Evolutionary conservation across 2,329 filamentous ascomycete genomes (phyloP).

Genomic region (Nemania bipapillata): DNA sequence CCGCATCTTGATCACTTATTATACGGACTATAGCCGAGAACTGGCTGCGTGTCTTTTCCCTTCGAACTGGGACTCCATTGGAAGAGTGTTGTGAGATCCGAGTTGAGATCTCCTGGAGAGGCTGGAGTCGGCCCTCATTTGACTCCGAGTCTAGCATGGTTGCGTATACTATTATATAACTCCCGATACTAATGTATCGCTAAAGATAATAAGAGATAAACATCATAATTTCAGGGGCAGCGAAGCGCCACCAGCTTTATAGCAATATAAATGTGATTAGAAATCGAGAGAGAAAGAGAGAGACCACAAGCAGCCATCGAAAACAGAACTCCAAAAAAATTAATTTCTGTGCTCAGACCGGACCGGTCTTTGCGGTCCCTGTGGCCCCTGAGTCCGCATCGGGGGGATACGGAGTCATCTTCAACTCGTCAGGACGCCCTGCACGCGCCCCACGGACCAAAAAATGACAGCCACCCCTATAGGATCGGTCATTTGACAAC

Average conservation of each 20-base stretch:
- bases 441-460: conserved; percentile 7
- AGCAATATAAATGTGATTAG: background rate
- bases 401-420: background rate
- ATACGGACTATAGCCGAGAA: conserved; percentile 44
- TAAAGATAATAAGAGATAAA: background rate
- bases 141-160: conserved; percentile 26
- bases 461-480: background rate
- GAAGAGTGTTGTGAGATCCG: conserved; percentile 26
- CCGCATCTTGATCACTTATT: conserved; percentile 57
- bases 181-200: background rate
- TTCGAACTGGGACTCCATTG: background rate
- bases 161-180: background rate
- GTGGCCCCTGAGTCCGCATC: background rate
- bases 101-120: conserved; percentile 17
- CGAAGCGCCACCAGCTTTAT: background rate
- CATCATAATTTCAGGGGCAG: background rate
- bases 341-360: background rate
- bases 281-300: background rate
- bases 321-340: conserved; percentile 1
- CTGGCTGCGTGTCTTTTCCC: conserved; percentile 23
- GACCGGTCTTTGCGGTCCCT: conserved; percentile 5
- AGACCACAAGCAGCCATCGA: background rate
- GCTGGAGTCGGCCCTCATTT: background rate
- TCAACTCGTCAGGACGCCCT: conserved; percentile 7
- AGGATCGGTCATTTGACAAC: background rate